Evolutionary conservation across 148 eudicot species (phyloP).

Genomic region (Vaccinium corymbosum): DNA sequence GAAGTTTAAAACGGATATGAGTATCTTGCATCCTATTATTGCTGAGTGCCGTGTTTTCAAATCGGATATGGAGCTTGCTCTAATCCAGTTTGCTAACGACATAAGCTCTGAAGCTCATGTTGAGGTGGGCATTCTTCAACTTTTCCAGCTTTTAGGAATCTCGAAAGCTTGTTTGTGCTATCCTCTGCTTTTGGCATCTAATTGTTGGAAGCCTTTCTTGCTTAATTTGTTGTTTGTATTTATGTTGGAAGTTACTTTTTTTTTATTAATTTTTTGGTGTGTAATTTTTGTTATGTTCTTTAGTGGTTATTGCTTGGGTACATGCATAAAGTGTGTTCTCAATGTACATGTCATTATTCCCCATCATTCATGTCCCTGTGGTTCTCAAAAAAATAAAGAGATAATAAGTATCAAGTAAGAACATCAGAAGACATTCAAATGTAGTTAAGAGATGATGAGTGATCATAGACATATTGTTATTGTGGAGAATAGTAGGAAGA

Average conservation of each 20-base stretch:
- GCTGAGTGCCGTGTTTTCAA: constrained; percentile 91
- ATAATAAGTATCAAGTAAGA: neutral
- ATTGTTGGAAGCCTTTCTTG: neutral
- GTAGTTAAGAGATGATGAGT: neutral
- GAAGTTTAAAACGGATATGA: constrained; percentile 61
- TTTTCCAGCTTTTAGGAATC: constrained; percentile 13
- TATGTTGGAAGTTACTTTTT: neutral
- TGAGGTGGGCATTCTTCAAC: constrained; percentile 47
- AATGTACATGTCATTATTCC: neutral
- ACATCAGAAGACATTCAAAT: neutral
- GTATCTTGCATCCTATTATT: constrained; percentile 80
- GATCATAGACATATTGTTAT: neutral
- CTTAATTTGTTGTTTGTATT: neutral
- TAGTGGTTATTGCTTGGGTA: neutral
- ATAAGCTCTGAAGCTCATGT: constrained; percentile 99
- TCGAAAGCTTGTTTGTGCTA: neutral
- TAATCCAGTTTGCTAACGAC: constrained; percentile 88
- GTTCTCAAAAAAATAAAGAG: neutral
- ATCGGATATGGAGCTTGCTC: constrained; percentile 72
- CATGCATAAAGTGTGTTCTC: neutral
- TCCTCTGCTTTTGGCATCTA: neutral
- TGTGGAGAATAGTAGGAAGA: neutral
- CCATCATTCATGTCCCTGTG: too few relatives aligned
- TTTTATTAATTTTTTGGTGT: neutral
- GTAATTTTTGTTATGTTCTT: neutral